phyloP scores from a whole-genome alignment of 2,329 filamentous ascomycete genomes.

The Trichophyton benhamiae region DNA sequence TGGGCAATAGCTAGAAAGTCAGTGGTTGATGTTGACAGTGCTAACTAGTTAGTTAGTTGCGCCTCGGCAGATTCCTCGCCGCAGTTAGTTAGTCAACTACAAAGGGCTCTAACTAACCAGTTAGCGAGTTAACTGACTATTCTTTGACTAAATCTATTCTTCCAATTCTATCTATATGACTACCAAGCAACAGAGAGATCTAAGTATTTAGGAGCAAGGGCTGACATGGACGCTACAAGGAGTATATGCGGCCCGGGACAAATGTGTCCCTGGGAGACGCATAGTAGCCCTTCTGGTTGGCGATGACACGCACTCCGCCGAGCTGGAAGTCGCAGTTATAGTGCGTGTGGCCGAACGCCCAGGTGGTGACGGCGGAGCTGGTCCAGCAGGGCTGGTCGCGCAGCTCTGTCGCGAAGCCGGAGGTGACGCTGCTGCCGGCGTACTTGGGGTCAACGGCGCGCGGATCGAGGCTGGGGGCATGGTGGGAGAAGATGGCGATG shows the following conservation, averaged over 20 bases:
- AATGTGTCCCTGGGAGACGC: constrained; percentile 24
- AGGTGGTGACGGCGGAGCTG: constrained; percentile 24
- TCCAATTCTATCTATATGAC: too few relatives aligned
- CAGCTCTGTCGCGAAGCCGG: constrained; percentile 31
- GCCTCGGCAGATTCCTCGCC: too few relatives aligned
- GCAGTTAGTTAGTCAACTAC: too few relatives aligned
- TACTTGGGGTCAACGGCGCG: constrained; percentile 17
- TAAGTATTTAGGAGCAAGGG: background rate
- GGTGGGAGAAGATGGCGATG: constrained; percentile 30
- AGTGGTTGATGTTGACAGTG: too few relatives aligned
- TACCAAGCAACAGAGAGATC: too few relatives aligned
- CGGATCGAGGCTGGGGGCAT: constrained; percentile 37
- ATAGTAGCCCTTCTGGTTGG: constrained; percentile 31
- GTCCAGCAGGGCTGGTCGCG: constrained; percentile 26
- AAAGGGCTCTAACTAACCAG: too few relatives aligned
- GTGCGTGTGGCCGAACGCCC: constrained; percentile 38
- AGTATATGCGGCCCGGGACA: constrained; percentile 15
- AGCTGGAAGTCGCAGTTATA: constrained; percentile 26
- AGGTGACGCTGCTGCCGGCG: constrained; percentile 16
- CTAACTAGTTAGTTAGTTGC: too few relatives aligned
- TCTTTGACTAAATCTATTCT: too few relatives aligned
- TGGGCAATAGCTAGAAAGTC: background rate
- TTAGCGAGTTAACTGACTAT: too few relatives aligned
- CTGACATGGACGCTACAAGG: background rate
- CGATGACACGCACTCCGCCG: constrained; percentile 18